Evolutionary conservation across 1,284 basidiomycete species (phyloP), one percentile per base, ranked within the genome.

Genomic region (Schizophyllum commune): DNA sequence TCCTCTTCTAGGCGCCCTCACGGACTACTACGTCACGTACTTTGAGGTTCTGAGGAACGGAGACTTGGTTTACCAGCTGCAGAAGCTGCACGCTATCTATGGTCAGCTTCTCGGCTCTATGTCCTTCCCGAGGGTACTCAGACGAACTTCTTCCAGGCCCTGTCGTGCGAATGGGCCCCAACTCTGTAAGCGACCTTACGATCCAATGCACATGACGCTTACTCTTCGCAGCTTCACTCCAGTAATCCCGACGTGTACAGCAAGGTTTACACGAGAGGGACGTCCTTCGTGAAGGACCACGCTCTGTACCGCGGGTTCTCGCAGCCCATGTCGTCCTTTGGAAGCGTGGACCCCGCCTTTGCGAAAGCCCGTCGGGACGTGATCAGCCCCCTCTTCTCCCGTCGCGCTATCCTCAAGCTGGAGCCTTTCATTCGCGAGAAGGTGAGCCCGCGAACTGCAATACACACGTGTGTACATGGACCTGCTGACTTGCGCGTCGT

Each of bases 181-280:
- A 70, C 54, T 65, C 69, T 57, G 67, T 69, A 60, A 13, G 55
- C 60, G 58, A 63, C 27, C 60, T 55, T 58, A 34, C 11, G 19
- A 60, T 52, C 11, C 7, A 19, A 53, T 15, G n/a, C 17, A 32
- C n/a, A 57, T 13, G 47, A 20, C 47, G 19, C 4, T 57, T 19
- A 20, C 53, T 52, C 52, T 39, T 1, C n/a, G n/a, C 21, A 75
- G 75, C 68, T 77, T 33, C 74, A 76, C 65, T 76, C 76, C 62
- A 73, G 69, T 58, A 70, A 71, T 53, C 68, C 66, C 55, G 61
- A 63, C 32, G 72, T 71, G 20, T 74, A 73, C 60, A 63, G 66
- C 33, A 68, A 70, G 7, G 74, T 76, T 52, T 75, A 74, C 65
- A 65, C 68, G 13, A 63, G 67, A 13, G 70, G 70, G 47, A 70